Conservation (phyloP, 106 monocot genomes). For the Dendrobium huoshanense region DNA sequence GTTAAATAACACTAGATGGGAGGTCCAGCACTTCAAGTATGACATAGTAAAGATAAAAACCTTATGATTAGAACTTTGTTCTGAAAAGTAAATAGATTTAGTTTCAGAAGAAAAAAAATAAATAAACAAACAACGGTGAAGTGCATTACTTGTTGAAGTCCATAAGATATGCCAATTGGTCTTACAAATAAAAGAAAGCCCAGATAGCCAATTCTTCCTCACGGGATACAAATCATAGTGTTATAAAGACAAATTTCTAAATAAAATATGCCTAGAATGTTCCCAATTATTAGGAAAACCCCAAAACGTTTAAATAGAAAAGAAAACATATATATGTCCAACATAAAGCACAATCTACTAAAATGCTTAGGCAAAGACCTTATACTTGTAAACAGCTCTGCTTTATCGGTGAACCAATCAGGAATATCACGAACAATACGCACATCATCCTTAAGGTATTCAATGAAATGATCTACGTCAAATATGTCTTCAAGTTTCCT, state of each 20-base stretch:
- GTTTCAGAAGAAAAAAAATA: background rate
- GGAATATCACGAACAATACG: conserved; percentile 92
- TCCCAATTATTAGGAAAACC: background rate
- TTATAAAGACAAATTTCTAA: background rate
- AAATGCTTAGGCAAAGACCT: conserved; percentile 32
- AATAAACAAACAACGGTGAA: too few species aligned
- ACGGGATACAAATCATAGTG: background rate
- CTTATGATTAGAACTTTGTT: background rate
- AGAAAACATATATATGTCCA: background rate
- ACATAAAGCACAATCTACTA: background rate
- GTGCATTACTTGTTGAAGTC: background rate
- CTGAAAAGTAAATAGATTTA: background rate
- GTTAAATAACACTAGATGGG: background rate
- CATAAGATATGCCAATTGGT: background rate
- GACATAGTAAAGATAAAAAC: background rate
- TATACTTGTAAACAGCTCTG: conserved; percentile 91
- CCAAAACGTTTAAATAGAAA: background rate
- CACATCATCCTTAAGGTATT: conserved; percentile 97
- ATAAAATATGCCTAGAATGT: background rate
- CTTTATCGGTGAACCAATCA: conserved; percentile 77
- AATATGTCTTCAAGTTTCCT: conserved; percentile 99
- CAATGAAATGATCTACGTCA: conserved; percentile 95
- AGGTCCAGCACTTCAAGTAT: background rate
- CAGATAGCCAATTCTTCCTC: background rate
- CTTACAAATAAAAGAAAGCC: background rate